phyloP scores from a whole-genome alignment of 2,329 filamentous ascomycete genomes.

The Epichloe gansuensis region DNA sequence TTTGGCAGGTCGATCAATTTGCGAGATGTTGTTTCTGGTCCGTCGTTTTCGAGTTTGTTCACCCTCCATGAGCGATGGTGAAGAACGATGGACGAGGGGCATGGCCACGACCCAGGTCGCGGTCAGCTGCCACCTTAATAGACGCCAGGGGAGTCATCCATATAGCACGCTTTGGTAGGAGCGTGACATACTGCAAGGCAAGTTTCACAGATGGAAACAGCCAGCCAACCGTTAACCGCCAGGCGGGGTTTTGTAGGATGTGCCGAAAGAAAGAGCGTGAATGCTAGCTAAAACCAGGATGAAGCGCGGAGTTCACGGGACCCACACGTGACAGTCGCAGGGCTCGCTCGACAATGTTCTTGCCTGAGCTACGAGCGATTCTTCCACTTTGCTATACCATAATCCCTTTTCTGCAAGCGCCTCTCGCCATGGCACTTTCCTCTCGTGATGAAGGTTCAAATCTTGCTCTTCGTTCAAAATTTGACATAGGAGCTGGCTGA shows the following conservation, averaged over 20 bases:
- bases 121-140: neutral
- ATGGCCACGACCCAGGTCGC: neutral
- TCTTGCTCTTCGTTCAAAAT: too few relatives aligned
- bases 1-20: neutral
- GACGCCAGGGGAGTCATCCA: neutral
- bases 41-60: slow-evolving; percentile 1
- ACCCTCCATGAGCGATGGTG: neutral
- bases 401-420: too few relatives aligned
- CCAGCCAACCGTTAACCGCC: neutral
- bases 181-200: neutral
- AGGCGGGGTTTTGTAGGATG: neutral
- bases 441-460: slow-evolving; percentile 1
- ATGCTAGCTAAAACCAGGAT: neutral
- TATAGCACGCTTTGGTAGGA: neutral
- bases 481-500: neutral
- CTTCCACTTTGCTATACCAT: too few relatives aligned
- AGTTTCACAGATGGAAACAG: neutral
- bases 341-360: too few relatives aligned
- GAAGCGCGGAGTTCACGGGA: neutral
- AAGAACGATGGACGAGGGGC: neutral
- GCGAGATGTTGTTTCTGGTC: neutral
- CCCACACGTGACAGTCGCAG: too few relatives aligned
- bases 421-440: neutral
- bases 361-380: too few relatives aligned
- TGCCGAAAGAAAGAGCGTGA: neutral